Percentiles rank a stretch among this genome's conserved stretches.
phyloP scores from a whole-genome alignment of 1,284 basidiomycete genomes.

The Singerocomus rubriflavus region DNA sequence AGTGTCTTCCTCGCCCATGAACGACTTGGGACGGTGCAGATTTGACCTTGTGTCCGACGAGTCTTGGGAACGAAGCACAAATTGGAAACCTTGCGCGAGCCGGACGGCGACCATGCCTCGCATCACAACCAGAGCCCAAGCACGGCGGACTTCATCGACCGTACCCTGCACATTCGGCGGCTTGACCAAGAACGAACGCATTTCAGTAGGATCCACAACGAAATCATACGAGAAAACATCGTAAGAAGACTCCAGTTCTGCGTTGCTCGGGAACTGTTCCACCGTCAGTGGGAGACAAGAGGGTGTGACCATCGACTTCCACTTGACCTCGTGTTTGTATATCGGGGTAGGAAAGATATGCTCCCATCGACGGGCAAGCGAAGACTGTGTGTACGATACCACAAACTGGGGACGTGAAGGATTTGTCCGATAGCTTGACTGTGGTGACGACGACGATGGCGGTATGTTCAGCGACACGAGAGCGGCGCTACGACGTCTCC shows the following conservation, averaged over 20 bases:
- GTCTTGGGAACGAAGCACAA: conserved; percentile 59
- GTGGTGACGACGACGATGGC: conserved; percentile 49
- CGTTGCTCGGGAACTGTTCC: conserved; percentile 79
- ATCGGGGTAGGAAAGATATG: conserved; percentile 77
- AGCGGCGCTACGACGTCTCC: conserved; percentile 53
- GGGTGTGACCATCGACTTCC: conserved; percentile 83
- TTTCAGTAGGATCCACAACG: conserved; percentile 72
- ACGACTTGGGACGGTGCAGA: conserved; percentile 53
- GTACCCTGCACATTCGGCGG: conserved; percentile 49
- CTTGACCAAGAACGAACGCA: conserved; percentile 78
- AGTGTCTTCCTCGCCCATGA: conserved; percentile 53
- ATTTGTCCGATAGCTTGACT: conserved; percentile 49
- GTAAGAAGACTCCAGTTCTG: conserved; percentile 77
- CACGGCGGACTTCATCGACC: conserved; percentile 56
- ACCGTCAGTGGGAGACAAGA: conserved; percentile 90
- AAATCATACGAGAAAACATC: conserved; percentile 82
- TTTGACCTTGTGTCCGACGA: conserved; percentile 29
- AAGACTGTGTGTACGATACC: conserved; percentile 59
- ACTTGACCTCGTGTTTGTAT: conserved; percentile 90
- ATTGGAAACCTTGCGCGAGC: conserved; percentile 95
- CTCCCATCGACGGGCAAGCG: conserved; percentile 84
- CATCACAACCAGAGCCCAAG: conserved; percentile 85
- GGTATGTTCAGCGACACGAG: conserved; percentile 41
- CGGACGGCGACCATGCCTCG: conserved; percentile 92
- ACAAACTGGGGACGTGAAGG: conserved; percentile 59